These are phyloP conservation scores for Alternaria dauci DNA, from an alignment of 2,329 filamentous ascomycete genomes.

Conservation along the genomic window DNA sequence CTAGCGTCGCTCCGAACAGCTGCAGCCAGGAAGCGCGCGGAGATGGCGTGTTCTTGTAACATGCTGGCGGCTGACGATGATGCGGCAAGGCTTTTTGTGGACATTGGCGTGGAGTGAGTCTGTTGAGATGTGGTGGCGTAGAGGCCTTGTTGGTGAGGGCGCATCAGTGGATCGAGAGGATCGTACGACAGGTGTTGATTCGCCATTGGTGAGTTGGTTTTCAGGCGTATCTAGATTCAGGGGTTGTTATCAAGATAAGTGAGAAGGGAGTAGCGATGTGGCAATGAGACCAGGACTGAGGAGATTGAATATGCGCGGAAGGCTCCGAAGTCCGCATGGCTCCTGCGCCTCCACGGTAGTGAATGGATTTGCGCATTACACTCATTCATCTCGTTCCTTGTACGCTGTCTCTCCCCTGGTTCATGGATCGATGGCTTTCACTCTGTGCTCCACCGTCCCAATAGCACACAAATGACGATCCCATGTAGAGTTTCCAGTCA, in stretches of 20 bases:
- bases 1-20: neutral
- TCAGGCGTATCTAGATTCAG: neutral
- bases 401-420: neutral
- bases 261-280: neutral
- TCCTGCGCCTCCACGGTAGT: neutral
- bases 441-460: neutral
- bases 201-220: neutral
- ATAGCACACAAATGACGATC: neutral
- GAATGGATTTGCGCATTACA: neutral
- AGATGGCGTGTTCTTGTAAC: neutral
- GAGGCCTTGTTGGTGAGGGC: neutral
- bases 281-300: neutral
- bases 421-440: neutral
- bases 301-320: neutral
- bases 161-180: neutral
- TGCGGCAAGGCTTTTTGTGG: neutral
- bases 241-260: neutral
- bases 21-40: neutral
- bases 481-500: neutral
- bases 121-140: constrained; percentile 1
- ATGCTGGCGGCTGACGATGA: constrained; percentile 1
- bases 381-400: neutral
- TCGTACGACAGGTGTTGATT: neutral
- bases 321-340: neutral
- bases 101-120: neutral